A percentile compares a stretch with the other conserved stretches of the same genome.
phyloP scores from a whole-genome alignment of 345 rosid species.

The Sisymbrium irio region DNA sequence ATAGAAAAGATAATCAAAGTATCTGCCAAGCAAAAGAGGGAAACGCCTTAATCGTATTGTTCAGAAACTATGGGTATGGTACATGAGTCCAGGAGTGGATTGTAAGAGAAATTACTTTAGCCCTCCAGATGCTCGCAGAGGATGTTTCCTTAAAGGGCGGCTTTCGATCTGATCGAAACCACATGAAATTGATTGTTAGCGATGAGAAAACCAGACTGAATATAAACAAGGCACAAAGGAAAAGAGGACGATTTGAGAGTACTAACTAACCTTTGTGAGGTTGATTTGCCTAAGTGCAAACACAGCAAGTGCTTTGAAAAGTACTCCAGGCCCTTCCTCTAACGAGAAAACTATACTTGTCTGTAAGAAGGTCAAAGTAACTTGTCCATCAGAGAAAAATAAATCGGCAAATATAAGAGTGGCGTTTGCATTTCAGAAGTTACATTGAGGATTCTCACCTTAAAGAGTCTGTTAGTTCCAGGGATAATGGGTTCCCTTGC shows the following conservation, averaged over 20 bases:
- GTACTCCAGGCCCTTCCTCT: constrained; percentile 96
- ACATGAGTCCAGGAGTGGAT: not conserved
- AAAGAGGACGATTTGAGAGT: not conserved
- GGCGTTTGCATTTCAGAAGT: not conserved
- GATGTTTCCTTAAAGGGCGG: constrained; percentile 77
- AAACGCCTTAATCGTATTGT: not conserved
- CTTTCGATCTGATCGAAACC: constrained; percentile 74
- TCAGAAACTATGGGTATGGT: not conserved
- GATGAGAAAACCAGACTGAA: not conserved
- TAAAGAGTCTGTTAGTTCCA: constrained; percentile 74
- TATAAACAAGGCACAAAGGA: not conserved
- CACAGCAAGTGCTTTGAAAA: constrained; percentile 98
- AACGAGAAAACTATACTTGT: constrained; percentile 94
- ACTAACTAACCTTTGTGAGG: constrained; percentile 65
- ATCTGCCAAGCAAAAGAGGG: constrained; percentile 38
- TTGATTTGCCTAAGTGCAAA: constrained; percentile 89
- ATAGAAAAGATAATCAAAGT: constrained; percentile 87
- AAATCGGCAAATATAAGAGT: not conserved
- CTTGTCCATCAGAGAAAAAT: not conserved
- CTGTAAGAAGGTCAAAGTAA: constrained; percentile 42
- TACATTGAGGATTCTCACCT: constrained; percentile 51
- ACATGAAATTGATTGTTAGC: not conserved
- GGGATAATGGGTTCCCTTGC: constrained; percentile 99
- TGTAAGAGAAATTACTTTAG: constrained; percentile 41
- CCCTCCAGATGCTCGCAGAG: constrained; percentile 69